Percentiles rank a stretch among this genome's conserved stretches.
phyloP scores from a whole-genome alignment of 2,329 filamentous ascomycete genomes.

The Mycosphaerella sp. region DNA sequence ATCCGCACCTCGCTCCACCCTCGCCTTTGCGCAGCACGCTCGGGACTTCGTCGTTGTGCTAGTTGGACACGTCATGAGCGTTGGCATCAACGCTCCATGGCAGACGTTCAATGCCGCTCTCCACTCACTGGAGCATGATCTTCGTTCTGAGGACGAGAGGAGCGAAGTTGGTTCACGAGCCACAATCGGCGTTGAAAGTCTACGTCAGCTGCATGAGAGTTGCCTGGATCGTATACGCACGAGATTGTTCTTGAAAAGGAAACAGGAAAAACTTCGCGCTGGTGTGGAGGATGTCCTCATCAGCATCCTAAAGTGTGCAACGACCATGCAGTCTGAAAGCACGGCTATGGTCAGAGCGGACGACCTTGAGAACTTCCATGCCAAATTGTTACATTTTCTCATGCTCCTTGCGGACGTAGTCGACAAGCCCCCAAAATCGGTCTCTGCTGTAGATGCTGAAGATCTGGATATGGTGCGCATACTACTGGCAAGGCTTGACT shows the following conservation, averaged over 20 bases:
- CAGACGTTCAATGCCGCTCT: conserved; percentile 61
- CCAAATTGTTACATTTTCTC: conserved; percentile 10
- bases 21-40: conserved; percentile 63
- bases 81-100: conserved; percentile 71
- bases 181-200: conserved; percentile 21
- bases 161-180: conserved; percentile 13
- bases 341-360: background rate
- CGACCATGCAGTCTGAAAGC: conserved; percentile 1
- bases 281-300: conserved; percentile 27
- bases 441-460: conserved; percentile 2
- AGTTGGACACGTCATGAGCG: conserved; percentile 72
- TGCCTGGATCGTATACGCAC: conserved; percentile 29
- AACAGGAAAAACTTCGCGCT: conserved; percentile 25
- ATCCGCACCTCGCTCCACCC: background rate
- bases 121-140: conserved; percentile 53
- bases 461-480: conserved; percentile 20
- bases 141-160: conserved; percentile 46
- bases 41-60: conserved; percentile 72
- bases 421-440: conserved; percentile 17
- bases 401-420: conserved; percentile 13
- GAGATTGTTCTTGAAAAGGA: conserved; percentile 30
- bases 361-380: conserved; percentile 7
- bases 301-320: conserved; percentile 22
- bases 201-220: conserved; percentile 27
- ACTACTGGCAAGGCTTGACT: conserved; percentile 21